Evolutionary conservation across 805 yeast species (phyloP).

Genomic region (Wickerhamomyces xylosicus): DNA sequence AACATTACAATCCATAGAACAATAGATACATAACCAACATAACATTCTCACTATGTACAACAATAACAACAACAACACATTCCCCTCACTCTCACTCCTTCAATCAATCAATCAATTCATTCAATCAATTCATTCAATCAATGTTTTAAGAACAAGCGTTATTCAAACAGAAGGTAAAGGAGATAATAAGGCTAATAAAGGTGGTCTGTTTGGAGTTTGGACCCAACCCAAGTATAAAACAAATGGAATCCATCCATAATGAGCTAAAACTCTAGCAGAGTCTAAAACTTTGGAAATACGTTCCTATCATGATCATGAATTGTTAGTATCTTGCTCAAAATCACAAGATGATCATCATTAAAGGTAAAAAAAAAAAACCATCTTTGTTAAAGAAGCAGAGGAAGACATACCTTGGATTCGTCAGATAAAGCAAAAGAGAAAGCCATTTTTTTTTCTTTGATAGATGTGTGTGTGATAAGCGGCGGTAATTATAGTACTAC

Average conservation of each 20-base stretch:
- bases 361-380: not conserved
- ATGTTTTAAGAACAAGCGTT: no score
- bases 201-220: constrained; percentile 76
- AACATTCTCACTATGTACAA: no score
- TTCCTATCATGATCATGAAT: constrained; percentile 52
- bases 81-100: no score
- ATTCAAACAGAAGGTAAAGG: constrained; percentile 68
- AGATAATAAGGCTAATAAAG: constrained; percentile 61
- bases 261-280: constrained; percentile 77
- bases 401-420: constrained; percentile 29
- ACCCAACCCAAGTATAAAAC: constrained; percentile 85
- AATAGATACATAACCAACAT: no score
- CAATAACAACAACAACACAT: no score
- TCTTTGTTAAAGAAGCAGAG: not conserved
- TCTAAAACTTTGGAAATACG: constrained; percentile 78
- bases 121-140: no score
- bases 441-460: constrained; percentile 19
- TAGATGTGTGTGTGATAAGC: no score
- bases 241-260: constrained; percentile 96
- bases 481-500: not conserved
- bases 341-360: not conserved
- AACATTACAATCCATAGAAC: no score
- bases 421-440: constrained; percentile 27
- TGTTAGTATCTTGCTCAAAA: constrained; percentile 2
- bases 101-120: no score